Conservation (phyloP, 495 filamentous ascomycete species). For the Geopyxis carbonaria region DNA sequence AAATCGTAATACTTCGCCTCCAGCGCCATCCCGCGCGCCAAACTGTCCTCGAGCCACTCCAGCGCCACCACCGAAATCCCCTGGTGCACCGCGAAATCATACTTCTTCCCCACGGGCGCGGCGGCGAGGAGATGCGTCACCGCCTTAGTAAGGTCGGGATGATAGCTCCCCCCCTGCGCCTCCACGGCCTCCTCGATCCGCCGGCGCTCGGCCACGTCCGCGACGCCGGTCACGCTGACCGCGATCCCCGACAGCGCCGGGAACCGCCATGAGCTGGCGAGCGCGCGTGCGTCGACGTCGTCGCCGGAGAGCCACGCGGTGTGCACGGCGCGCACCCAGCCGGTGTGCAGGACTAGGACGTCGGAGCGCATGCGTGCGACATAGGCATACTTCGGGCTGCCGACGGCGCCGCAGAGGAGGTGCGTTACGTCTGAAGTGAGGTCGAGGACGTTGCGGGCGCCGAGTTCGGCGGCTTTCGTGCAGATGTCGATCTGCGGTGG, state of each 20-base stretch:
- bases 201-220: conserved; percentile 54
- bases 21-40: conserved; percentile 82
- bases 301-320: conserved; percentile 64
- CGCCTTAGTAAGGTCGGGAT: conserved; percentile 66
- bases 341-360: conserved; percentile 56
- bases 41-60: conserved; percentile 74
- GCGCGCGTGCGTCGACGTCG: conserved; percentile 52
- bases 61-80: conserved; percentile 54
- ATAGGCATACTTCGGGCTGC: conserved; percentile 86
- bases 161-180: conserved; percentile 60
- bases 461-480: conserved; percentile 35
- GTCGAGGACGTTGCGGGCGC: conserved; percentile 68
- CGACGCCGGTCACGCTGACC: conserved; percentile 81
- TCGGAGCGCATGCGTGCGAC: conserved; percentile 79
- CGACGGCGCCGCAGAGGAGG: conserved; percentile 70
- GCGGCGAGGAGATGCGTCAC: conserved; percentile 77
- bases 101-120: conserved; percentile 68
- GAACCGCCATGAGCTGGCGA: conserved; percentile 44
- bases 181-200: conserved; percentile 46
- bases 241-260: conserved; percentile 47
- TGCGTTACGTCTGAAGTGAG: conserved; percentile 95
- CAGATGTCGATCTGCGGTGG: conserved; percentile 1
- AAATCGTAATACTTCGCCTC: conserved; percentile 74
- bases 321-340: conserved; percentile 73
- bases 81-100: conserved; percentile 67